Evolutionary conservation across 306 rosid genomes (phyloP).

Genomic region (Begonia peltatifolia): DNA sequence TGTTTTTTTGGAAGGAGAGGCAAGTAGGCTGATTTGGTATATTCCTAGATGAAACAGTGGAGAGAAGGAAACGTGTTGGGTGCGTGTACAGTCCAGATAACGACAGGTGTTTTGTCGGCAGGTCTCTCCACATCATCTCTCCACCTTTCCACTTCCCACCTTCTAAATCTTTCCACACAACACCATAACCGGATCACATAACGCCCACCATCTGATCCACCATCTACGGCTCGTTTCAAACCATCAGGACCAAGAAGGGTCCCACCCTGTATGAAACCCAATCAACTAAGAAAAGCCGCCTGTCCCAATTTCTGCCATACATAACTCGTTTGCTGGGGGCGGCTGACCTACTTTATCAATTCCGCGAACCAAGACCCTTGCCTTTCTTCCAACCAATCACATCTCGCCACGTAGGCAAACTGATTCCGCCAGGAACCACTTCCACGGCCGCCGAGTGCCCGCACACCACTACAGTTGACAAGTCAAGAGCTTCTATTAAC

Average conservation of each 20-base stretch:
- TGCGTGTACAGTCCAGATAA: too few species aligned
- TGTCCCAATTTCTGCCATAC: neutral
- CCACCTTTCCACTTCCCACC: too few species aligned
- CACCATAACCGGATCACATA: too few species aligned
- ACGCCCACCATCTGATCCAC: neutral
- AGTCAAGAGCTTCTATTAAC: neutral
- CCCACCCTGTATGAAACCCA: slow-evolving; percentile 16
- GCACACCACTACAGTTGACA: neutral
- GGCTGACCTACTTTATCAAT: slow-evolving; percentile 51
- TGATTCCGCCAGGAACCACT: slow-evolving; percentile 10
- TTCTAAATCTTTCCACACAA: too few species aligned
- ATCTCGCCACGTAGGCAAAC: slow-evolving; percentile 11
- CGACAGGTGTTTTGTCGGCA: too few species aligned
- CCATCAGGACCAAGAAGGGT: neutral
- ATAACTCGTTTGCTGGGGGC: slow-evolving; percentile 26
- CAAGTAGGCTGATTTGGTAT: too few species aligned
- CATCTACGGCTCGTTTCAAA: neutral
- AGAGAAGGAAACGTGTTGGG: too few species aligned
- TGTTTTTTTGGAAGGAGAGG: too few species aligned
- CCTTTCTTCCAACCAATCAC: slow-evolving; percentile 16
- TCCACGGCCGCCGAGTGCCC: slow-evolving; percentile 31
- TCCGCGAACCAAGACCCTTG: slow-evolving; percentile 28
- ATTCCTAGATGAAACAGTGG: too few species aligned
- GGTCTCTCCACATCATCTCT: too few species aligned
- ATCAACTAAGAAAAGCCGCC: slow-evolving; percentile 24